These are phyloP conservation scores for Angophora floribunda DNA, from an alignment of 345 rosid genomes.

Conservation along the genomic window DNA sequence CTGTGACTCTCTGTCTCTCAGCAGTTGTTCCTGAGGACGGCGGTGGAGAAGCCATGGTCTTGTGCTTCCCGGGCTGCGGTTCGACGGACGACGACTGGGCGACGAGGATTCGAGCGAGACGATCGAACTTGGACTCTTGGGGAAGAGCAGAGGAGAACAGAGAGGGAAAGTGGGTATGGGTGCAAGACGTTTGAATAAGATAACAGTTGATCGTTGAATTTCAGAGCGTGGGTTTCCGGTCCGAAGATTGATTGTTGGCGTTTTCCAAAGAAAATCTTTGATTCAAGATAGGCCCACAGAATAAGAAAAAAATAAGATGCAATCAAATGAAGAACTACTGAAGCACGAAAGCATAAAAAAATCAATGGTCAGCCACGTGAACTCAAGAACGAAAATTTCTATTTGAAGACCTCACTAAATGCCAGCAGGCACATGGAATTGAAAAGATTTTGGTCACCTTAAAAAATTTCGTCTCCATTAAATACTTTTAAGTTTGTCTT, in stretches of 20 bases:
- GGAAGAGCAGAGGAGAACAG: not conserved
- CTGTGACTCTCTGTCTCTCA: constrained; percentile 19
- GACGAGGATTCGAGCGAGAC: not conserved
- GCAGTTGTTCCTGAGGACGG: not conserved
- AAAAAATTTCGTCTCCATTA: too few species aligned
- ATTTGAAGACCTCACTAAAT: too few species aligned
- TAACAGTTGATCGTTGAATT: not conserved
- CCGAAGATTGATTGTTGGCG: too few species aligned
- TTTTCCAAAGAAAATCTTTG: not conserved
- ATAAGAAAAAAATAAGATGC: not conserved
- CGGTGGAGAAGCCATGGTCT: constrained; percentile 43
- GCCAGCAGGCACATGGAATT: too few species aligned
- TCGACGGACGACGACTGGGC: not conserved
- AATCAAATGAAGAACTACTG: not conserved
- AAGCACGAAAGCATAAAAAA: not conserved
- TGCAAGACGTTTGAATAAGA: not conserved
- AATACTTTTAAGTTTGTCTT: too few species aligned
- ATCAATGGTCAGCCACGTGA: not conserved
- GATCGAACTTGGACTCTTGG: not conserved
- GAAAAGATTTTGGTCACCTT: too few species aligned
- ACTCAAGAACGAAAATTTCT: too few species aligned
- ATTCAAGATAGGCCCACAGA: not conserved
- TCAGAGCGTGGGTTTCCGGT: not conserved
- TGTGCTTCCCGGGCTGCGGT: not conserved
- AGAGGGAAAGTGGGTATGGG: constrained; percentile 16